phyloP scores from a whole-genome alignment of 2,329 filamentous ascomycete species.

The Scedosporium aurantiacum region DNA sequence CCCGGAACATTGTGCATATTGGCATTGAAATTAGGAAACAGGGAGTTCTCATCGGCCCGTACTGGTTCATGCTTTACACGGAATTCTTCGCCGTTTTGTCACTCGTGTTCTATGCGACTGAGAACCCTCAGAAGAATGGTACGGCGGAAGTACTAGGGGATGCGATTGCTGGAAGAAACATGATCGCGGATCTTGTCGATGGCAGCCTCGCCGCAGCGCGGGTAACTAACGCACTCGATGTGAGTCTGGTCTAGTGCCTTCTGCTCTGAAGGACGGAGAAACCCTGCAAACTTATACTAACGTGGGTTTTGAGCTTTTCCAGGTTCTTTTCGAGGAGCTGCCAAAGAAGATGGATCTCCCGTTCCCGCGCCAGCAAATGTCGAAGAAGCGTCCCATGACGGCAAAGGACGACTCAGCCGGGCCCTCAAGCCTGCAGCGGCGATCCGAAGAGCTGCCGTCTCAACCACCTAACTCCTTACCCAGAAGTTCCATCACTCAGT shows the following conservation, averaged over 20 bases:
- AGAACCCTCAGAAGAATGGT: conserved; percentile 65
- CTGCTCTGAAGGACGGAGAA: not conserved
- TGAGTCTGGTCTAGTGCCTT: conserved; percentile 29
- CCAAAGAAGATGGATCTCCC: conserved; percentile 53
- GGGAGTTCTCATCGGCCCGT: conserved; percentile 65
- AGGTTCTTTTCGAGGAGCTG: conserved; percentile 76
- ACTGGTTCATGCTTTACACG: conserved; percentile 80
- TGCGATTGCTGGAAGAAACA: conserved; percentile 72
- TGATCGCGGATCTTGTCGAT: conserved; percentile 66
- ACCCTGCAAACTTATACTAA: not conserved
- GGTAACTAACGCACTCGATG: conserved; percentile 66
- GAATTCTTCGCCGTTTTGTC: conserved; percentile 75
- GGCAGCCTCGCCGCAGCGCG: conserved; percentile 83
- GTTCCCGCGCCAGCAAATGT: not conserved
- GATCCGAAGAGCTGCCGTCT: conserved; percentile 22
- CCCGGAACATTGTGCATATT: conserved; percentile 67
- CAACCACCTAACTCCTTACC: conserved; percentile 16
- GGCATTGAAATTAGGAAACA: conserved; percentile 66
- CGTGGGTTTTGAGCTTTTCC: not conserved
- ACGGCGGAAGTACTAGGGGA: conserved; percentile 75
- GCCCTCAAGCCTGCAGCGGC: conserved; percentile 15
- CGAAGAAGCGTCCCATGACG: conserved; percentile 6
- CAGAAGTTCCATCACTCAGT: conserved; percentile 11
- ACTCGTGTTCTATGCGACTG: conserved; percentile 67
- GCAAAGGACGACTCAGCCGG: conserved; percentile 1